Conservation (phyloP, 2,329 filamentous ascomycete species). For the Exophiala alcalophila region DNA sequence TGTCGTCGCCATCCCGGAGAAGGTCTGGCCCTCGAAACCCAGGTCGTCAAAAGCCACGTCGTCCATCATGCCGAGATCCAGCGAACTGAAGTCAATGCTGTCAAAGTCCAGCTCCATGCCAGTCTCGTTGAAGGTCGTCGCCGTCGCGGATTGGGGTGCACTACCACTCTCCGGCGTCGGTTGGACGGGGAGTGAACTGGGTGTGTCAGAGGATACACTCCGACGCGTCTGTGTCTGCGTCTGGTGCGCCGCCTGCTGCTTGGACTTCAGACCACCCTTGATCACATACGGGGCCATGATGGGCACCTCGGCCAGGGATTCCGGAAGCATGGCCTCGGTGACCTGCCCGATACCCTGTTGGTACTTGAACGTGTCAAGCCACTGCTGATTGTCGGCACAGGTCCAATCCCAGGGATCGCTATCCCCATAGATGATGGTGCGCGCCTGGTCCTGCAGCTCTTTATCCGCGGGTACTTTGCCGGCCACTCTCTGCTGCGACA, state of each 20-base stretch:
- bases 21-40: conserved; percentile 12
- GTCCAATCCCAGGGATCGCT: conserved; percentile 41
- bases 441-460: conserved; percentile 34
- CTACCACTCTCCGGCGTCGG: conserved; percentile 17
- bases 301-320: conserved; percentile 35
- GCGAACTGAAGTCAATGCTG: conserved; percentile 28
- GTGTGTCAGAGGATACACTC: conserved; percentile 14
- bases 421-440: conserved; percentile 34
- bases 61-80: conserved; percentile 27
- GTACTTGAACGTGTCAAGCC: conserved; percentile 46
- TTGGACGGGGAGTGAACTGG: conserved; percentile 1
- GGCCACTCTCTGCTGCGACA: conserved; percentile 35
- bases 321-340: conserved; percentile 18
- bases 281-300: conserved; percentile 45
- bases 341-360: conserved; percentile 39
- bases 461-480: conserved; percentile 38
- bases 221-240: conserved; percentile 13
- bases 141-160: conserved; percentile 13
- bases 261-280: conserved; percentile 39
- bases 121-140: conserved; percentile 19
- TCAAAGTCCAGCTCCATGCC: conserved; percentile 31
- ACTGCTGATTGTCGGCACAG: conserved; percentile 46
- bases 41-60: conserved; percentile 27
- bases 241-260: conserved; percentile 32
- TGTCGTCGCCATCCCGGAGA: neutral